Percentiles rank a stretch among this genome's conserved stretches.
Conservation (phyloP, 345 rosid genomes). For the Theobroma cacao region DNA sequence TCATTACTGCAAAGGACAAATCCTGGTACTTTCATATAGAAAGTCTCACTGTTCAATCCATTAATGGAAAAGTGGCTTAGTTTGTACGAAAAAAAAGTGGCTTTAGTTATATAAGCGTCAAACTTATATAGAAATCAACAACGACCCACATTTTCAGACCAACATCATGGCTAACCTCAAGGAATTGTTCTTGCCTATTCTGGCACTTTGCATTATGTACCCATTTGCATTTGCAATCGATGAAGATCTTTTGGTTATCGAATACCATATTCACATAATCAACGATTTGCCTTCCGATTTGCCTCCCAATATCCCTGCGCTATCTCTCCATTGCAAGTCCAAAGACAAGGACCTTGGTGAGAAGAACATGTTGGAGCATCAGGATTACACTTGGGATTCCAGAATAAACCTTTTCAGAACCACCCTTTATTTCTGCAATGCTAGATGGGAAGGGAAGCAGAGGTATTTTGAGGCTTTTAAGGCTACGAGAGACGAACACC, state of each 20-base stretch:
- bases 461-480: neutral
- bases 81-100: too few relatives aligned
- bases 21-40: too few relatives aligned
- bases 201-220: conserved; percentile 10
- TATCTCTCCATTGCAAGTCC: conserved; percentile 1
- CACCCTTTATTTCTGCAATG: conserved; percentile 3
- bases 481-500: conserved; percentile 1
- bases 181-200: conserved; percentile 3
- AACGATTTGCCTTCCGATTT: neutral
- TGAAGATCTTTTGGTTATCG: too few relatives aligned
- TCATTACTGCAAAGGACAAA: too few relatives aligned
- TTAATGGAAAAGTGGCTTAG: too few relatives aligned
- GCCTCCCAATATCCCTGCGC: neutral
- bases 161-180: too few relatives aligned
- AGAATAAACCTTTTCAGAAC: neutral
- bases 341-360: neutral
- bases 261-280: neutral
- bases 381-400: neutral
- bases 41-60: too few relatives aligned
- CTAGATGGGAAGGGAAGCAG: neutral
- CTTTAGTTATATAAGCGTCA: too few relatives aligned
- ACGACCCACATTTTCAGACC: too few relatives aligned
- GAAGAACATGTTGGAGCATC: neutral
- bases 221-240: too few relatives aligned
- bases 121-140: too few relatives aligned